Evolutionary conservation across 2,329 filamentous ascomycete genomes (phyloP).

Genomic region (Cryphonectria carpinicola): DNA sequence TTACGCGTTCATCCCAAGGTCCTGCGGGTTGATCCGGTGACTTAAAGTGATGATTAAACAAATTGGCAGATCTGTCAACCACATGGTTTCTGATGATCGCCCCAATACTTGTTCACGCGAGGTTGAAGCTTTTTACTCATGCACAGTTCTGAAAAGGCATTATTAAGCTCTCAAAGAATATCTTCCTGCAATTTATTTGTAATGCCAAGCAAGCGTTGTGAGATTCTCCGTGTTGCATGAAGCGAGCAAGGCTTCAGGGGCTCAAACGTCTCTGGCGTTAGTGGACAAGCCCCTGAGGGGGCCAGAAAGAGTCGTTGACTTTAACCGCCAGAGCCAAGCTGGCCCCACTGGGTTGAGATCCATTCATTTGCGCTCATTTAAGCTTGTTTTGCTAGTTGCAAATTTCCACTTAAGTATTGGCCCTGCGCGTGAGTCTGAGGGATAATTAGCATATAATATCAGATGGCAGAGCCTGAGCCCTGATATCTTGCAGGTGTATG

Average conservation of each 20-base stretch:
- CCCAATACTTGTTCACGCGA: not conserved
- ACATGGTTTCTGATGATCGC: not conserved
- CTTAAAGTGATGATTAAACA: not conserved
- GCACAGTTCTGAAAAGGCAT: not conserved
- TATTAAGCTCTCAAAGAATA: no score
- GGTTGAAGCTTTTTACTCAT: not conserved
- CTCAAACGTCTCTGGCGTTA: conserved; percentile 1
- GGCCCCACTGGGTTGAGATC: not conserved
- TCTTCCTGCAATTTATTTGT: not conserved
- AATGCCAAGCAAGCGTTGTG: conserved; percentile 7
- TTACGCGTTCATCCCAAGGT: not conserved
- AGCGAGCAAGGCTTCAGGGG: not conserved
- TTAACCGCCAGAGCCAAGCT: not conserved
- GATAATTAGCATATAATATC: no score
- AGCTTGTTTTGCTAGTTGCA: conserved; percentile 1
- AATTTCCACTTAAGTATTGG: not conserved
- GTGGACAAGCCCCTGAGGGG: not conserved
- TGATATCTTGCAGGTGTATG: no score
- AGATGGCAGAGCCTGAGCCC: no score
- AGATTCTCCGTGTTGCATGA: conserved; percentile 8
- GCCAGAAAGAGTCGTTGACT: not conserved
- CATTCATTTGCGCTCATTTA: not conserved
- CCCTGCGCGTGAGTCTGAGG: no score
- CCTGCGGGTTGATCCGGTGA: not conserved
- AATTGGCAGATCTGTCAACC: not conserved